Conservation (phyloP, 129 eudicot species). For the Dittrichia graveolens region DNA sequence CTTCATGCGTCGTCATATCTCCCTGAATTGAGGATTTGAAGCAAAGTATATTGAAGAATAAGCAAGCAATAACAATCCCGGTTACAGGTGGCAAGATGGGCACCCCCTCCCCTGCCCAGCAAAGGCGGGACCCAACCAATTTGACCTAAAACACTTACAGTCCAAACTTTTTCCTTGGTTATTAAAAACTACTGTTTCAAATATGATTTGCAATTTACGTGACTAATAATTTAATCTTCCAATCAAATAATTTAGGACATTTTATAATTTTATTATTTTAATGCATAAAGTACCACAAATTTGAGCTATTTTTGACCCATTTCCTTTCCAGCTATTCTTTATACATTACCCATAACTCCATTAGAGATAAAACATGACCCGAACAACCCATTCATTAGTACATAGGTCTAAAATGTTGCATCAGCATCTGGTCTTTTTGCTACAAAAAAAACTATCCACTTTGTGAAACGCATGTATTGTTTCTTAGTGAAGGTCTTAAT, state of each 20-base stretch:
- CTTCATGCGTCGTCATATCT: constrained; percentile 56
- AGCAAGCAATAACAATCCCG: neutral
- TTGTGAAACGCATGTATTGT: too few relatives aligned
- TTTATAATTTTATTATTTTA: neutral
- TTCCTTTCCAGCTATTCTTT: neutral
- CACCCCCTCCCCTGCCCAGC: too few relatives aligned
- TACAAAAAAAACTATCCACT: neutral
- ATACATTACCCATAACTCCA: too few relatives aligned
- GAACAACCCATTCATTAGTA: neutral
- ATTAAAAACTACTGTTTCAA: neutral
- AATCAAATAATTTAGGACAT: neutral
- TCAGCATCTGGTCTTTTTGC: neutral
- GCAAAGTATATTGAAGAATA: constrained; percentile 1
- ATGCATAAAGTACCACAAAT: neutral
- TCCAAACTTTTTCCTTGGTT: neutral
- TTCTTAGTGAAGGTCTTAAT: neutral
- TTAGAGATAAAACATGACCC: neutral
- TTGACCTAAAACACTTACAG: neutral
- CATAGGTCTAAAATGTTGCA: neutral
- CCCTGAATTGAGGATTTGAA: constrained; percentile 42
- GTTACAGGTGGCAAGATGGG: neutral
- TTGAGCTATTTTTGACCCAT: neutral
- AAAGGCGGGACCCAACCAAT: too few relatives aligned
- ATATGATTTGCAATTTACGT: neutral
- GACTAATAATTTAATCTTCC: neutral